Percentiles rank a stretch among this genome's conserved stretches.
These are phyloP conservation scores for Macadamia integrifolia DNA, from an alignment of 164 flowering plant genomes.

Conservation along the genomic window DNA sequence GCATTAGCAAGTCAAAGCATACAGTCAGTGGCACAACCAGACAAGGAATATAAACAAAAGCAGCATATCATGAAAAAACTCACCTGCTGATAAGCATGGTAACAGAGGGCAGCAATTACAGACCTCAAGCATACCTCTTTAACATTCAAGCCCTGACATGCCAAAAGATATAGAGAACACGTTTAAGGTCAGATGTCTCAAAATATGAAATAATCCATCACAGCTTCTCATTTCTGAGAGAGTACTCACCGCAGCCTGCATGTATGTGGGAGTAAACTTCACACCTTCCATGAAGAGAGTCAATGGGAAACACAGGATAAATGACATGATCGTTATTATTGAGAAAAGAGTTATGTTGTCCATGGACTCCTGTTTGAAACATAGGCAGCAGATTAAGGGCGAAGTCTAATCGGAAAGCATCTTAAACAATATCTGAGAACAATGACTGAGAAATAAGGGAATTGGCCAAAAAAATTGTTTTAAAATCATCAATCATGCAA, in stretches of 20 bases:
- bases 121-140: slow-evolving; percentile 50
- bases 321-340: slow-evolving; percentile 62
- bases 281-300: slow-evolving; percentile 64
- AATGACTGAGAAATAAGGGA: not conserved
- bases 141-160: slow-evolving; percentile 69
- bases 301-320: slow-evolving; percentile 46
- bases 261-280: slow-evolving; percentile 60
- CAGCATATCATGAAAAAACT: slow-evolving; percentile 4
- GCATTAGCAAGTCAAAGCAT: not conserved
- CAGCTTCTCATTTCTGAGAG: not conserved
- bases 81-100: slow-evolving; percentile 99
- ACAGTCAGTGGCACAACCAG: not conserved
- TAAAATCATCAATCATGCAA: not conserved
- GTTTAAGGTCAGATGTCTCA: not conserved
- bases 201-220: not conserved
- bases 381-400: slow-evolving; percentile 10
- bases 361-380: slow-evolving; percentile 63
- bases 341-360: slow-evolving; percentile 79
- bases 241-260: slow-evolving; percentile 57
- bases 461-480: not conserved
- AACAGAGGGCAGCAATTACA: slow-evolving; percentile 81
- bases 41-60: slow-evolving; percentile 1
- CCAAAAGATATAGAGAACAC: not conserved
- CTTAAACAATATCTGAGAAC: not conserved
- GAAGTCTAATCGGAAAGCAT: not conserved